Evolutionary conservation across 768 basidiomycete species (phyloP).

Genomic region (Hericium coralloides): DNA sequence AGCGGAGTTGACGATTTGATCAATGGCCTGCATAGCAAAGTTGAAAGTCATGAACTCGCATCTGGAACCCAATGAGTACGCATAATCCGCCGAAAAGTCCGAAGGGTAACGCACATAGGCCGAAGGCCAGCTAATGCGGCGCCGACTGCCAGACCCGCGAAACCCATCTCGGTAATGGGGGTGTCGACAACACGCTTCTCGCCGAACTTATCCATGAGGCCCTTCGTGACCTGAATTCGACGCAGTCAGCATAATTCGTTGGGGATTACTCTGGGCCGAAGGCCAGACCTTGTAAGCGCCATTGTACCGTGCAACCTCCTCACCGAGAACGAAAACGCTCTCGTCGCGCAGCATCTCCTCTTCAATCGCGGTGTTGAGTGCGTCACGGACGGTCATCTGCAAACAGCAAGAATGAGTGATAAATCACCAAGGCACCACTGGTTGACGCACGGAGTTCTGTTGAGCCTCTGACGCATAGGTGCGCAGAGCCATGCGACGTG

Average conservation of each 20-base stretch:
- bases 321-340: slow-evolving; percentile 89
- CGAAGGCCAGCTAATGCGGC: slow-evolving; percentile 90
- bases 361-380: slow-evolving; percentile 96
- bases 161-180: slow-evolving; percentile 97
- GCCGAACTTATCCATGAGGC: slow-evolving; percentile 97
- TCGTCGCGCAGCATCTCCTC: slow-evolving; percentile 98
- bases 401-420: slow-evolving; percentile 13
- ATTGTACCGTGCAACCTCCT: slow-evolving; percentile 98
- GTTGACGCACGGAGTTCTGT: slow-evolving; percentile 35
- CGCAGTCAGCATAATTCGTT: background rate
- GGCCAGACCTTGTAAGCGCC: slow-evolving; percentile 77
- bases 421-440: slow-evolving; percentile 22
- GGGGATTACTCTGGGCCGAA: background rate
- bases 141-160: slow-evolving; percentile 93
- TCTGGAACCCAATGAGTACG: slow-evolving; percentile 29
- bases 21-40: slow-evolving; percentile 99
- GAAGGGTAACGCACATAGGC: slow-evolving; percentile 56
- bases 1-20: slow-evolving; percentile 99
- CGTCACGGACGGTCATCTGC: slow-evolving; percentile 97
- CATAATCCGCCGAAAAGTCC: slow-evolving; percentile 2
- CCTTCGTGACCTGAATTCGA: slow-evolving; percentile 79
- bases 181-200: slow-evolving; percentile 98
- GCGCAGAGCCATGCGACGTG: slow-evolving; percentile 40
- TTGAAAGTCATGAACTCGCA: slow-evolving; percentile 99
- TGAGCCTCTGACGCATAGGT: slow-evolving; percentile 55